These are phyloP conservation scores for Linnemannia exigua DNA, from an alignment of 192 early-diverging fungal genomes.

Conservation along the genomic window DNA sequence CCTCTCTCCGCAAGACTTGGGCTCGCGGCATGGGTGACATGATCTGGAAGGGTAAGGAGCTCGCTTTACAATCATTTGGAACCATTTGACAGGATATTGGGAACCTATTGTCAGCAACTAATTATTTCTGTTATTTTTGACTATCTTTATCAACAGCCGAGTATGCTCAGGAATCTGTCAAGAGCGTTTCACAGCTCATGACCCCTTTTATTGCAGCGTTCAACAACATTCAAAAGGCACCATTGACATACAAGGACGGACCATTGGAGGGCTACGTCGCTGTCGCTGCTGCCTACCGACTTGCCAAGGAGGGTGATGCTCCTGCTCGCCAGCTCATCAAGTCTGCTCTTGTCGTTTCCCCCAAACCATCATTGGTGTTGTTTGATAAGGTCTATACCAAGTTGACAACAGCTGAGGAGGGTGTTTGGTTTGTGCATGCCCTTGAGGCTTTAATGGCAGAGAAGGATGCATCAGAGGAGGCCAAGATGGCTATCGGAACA, in stretches of 20 bases:
- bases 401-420: constrained; percentile 71
- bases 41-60: constrained; percentile 61
- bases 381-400: constrained; percentile 90
- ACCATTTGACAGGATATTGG: neutral
- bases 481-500: constrained; percentile 56
- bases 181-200: constrained; percentile 57
- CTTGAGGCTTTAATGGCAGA: constrained; percentile 64
- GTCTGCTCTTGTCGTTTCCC: constrained; percentile 52
- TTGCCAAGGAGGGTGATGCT: constrained; percentile 40
- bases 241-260: constrained; percentile 70
- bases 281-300: constrained; percentile 66
- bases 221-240: constrained; percentile 71
- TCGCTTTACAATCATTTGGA: neutral
- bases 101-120: neutral
- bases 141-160: constrained; percentile 1
- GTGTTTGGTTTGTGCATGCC: constrained; percentile 77
- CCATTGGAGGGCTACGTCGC: constrained; percentile 76
- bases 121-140: neutral
- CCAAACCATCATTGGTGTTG: constrained; percentile 81
- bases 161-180: constrained; percentile 25
- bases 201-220: constrained; percentile 62
- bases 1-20: constrained; percentile 74
- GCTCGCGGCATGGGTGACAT: constrained; percentile 71
- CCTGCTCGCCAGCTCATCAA: constrained; percentile 45
- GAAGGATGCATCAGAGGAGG: constrained; percentile 44